Evolutionary conservation across 2,329 filamentous ascomycete genomes (phyloP).

Genomic region (Blastomyces gilchristii): DNA sequence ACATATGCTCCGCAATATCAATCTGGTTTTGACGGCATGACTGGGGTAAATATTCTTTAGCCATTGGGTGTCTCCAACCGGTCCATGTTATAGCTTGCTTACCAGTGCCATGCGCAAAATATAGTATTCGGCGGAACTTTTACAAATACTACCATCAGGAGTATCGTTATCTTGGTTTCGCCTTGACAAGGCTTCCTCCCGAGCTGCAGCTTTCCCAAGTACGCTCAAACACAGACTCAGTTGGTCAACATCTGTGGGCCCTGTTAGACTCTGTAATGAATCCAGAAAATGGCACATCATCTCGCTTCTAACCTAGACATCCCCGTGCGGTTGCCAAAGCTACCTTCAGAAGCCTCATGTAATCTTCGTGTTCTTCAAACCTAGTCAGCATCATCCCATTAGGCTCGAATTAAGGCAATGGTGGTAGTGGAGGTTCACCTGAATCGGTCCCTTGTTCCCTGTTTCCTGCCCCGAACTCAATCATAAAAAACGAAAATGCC

Average conservation of each 20-base stretch:
- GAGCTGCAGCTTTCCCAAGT: slow-evolving; percentile 55
- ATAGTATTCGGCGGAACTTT: slow-evolving; percentile 49
- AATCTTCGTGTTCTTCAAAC: slow-evolving; percentile 22
- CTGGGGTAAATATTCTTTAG: slow-evolving; percentile 34
- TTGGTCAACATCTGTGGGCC: slow-evolving; percentile 41
- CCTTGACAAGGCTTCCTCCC: slow-evolving; percentile 32
- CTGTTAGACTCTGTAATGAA: slow-evolving; percentile 13
- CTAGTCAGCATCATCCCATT: not conserved
- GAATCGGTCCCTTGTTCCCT: slow-evolving; percentile 11
- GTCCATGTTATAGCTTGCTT: slow-evolving; percentile 38
- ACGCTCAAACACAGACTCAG: slow-evolving; percentile 49
- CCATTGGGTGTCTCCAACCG: slow-evolving; percentile 1
- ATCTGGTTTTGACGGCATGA: slow-evolving; percentile 63
- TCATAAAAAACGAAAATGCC: slow-evolving; percentile 55
- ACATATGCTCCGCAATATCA: slow-evolving; percentile 72
- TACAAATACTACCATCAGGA: slow-evolving; percentile 15
- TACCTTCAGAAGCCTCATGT: slow-evolving; percentile 53
- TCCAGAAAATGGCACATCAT: slow-evolving; percentile 18
- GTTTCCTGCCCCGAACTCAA: slow-evolving; percentile 44
- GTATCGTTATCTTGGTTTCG: slow-evolving; percentile 11
- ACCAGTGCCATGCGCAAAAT: slow-evolving; percentile 52
- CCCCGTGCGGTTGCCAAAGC: slow-evolving; percentile 55
- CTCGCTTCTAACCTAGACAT: slow-evolving; percentile 47
- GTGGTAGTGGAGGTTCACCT: not conserved
- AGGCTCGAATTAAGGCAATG: not conserved